These are phyloP conservation scores for Trichosporon inkin DNA, from an alignment of 1,284 basidiomycete species.

Conservation along the genomic window DNA sequence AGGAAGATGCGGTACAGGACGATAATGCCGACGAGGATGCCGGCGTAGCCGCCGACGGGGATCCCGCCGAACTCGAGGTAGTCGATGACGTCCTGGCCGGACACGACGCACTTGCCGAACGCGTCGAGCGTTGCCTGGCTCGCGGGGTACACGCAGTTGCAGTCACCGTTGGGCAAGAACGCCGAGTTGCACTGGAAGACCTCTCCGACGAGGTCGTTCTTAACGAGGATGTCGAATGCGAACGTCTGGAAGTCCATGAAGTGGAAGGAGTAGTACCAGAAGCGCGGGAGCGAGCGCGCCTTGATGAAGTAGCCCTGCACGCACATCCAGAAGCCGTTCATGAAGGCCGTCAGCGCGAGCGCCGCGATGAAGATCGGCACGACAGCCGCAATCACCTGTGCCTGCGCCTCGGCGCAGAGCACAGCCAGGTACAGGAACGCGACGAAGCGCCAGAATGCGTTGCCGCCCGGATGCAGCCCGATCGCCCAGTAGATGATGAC, in stretches of 20 bases:
- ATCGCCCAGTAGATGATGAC: constrained; percentile 33
- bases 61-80: constrained; percentile 29
- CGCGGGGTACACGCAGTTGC: constrained; percentile 18
- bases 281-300: constrained; percentile 18
- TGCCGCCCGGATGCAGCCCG: constrained; percentile 17
- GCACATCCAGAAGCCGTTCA: constrained; percentile 64
- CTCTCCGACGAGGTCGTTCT: constrained; percentile 57
- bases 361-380: constrained; percentile 62
- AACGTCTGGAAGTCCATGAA: constrained; percentile 52
- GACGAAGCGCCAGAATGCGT: constrained; percentile 58
- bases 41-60: constrained; percentile 33
- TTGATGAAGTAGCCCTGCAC: constrained; percentile 34
- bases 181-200: constrained; percentile 52
- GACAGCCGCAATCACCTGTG: constrained; percentile 55
- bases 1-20: constrained; percentile 42
- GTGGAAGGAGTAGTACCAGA: constrained; percentile 20
- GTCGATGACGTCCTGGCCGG: constrained; percentile 36
- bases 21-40: constrained; percentile 46
- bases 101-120: constrained; percentile 47
- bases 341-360: constrained; percentile 57
- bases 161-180: constrained; percentile 12
- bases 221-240: constrained; percentile 50
- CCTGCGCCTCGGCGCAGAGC: constrained; percentile 59
- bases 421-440: constrained; percentile 59
- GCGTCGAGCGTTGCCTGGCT: constrained; percentile 49